Conservation (phyloP, 1,284 basidiomycete species). For the Spongiforma sp. region DNA sequence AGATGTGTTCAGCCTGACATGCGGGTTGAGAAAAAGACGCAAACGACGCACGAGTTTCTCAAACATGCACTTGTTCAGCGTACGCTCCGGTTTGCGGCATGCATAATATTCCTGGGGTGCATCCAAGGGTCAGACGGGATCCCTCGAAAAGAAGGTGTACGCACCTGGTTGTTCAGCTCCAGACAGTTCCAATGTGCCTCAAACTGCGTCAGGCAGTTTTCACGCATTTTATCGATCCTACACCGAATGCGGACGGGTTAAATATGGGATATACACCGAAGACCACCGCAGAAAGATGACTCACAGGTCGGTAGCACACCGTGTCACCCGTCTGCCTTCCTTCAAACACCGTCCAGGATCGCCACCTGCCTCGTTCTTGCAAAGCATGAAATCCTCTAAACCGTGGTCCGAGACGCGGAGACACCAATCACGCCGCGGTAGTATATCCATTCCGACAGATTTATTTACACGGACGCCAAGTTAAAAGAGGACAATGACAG, state of each 20-base stretch:
- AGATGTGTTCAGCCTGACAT: neutral
- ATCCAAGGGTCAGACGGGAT: neutral
- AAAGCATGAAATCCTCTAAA: slow-evolving; percentile 99
- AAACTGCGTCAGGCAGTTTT: slow-evolving; percentile 90
- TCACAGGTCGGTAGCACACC: slow-evolving; percentile 94
- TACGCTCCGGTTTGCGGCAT: slow-evolving; percentile 90
- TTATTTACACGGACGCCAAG: neutral
- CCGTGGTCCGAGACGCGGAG: neutral
- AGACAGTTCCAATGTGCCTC: slow-evolving; percentile 96
- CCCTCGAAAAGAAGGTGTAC: slow-evolving; percentile 13
- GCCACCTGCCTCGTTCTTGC: slow-evolving; percentile 86
- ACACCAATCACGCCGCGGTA: too few relatives aligned
- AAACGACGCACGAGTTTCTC: slow-evolving; percentile 82
- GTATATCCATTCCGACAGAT: too few relatives aligned
- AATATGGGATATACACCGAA: neutral
- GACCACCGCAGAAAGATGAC: slow-evolving; percentile 39
- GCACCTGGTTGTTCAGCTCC: slow-evolving; percentile 94
- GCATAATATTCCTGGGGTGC: slow-evolving; percentile 75
- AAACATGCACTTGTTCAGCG: slow-evolving; percentile 95
- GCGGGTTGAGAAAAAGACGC: neutral
- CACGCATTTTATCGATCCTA: slow-evolving; percentile 93
- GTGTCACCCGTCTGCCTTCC: slow-evolving; percentile 95
- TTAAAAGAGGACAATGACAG: neutral
- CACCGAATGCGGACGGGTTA: neutral
- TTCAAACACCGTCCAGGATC: slow-evolving; percentile 95